phyloP scores from a whole-genome alignment of 345 rosid genomes.

The Nephelium lappaceum region DNA sequence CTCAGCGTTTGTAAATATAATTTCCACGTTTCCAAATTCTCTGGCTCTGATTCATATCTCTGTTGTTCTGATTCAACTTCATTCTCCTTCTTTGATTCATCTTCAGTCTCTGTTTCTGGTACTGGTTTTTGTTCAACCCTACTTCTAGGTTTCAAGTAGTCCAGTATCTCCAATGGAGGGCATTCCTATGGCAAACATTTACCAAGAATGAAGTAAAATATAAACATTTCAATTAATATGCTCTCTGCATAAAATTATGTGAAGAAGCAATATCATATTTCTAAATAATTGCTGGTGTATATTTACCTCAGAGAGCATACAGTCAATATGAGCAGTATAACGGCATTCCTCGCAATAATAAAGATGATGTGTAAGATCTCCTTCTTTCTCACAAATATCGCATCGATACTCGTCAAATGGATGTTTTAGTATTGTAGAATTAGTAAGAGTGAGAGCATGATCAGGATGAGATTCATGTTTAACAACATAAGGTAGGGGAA shows the following conservation, averaged over 20 bases:
- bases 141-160: too few species aligned
- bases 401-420: neutral
- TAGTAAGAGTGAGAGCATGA: neutral
- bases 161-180: neutral
- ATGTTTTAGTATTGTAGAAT: neutral
- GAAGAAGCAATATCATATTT: too few species aligned
- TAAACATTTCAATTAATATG: too few species aligned
- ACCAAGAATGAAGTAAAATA: too few species aligned
- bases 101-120: neutral
- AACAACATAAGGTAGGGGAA: neutral
- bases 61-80: too few species aligned
- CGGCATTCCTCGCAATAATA: constrained; percentile 25
- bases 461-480: neutral
- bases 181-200: neutral
- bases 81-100: too few species aligned
- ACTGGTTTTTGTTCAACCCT: neutral
- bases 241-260: too few species aligned
- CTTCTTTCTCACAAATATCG: constrained; percentile 19
- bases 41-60: too few species aligned
- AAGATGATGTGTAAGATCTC: constrained; percentile 18
- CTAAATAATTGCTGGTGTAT: too few species aligned
- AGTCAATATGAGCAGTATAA: constrained; percentile 30
- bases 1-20: too few species aligned
- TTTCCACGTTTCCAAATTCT: too few species aligned
- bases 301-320: constrained; percentile 5